These are phyloP conservation scores for Umbelopsis sp. DNA, from an alignment of 192 early-diverging fungal species.

Conservation along the genomic window DNA sequence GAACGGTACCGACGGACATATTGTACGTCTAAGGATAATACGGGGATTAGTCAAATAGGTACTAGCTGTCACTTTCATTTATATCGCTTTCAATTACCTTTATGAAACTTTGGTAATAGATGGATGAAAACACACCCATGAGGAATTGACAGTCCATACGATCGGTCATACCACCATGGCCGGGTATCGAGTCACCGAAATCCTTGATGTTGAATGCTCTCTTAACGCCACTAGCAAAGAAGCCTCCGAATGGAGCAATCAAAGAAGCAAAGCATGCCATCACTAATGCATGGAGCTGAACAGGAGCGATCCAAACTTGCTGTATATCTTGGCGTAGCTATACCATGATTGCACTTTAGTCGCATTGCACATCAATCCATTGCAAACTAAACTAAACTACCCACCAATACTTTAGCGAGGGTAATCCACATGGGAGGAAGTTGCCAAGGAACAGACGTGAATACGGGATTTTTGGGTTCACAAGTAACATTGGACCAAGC, in stretches of 20 bases:
- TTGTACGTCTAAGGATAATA: slow-evolving; percentile 26
- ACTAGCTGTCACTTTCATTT: too few relatives aligned
- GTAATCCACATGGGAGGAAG: slow-evolving; percentile 18
- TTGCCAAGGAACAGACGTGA: slow-evolving; percentile 41
- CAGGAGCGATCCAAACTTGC: slow-evolving; percentile 73
- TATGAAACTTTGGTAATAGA: slow-evolving; percentile 89
- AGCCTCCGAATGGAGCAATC: slow-evolving; percentile 97
- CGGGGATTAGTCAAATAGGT: background rate
- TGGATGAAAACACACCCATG: slow-evolving; percentile 91
- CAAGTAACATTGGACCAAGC: slow-evolving; percentile 55
- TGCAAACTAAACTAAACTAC: background rate
- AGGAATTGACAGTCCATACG: slow-evolving; percentile 98
- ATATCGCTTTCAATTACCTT: slow-evolving; percentile 48
- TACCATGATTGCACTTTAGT: background rate
- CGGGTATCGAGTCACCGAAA: slow-evolving; percentile 95
- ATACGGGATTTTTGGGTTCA: slow-evolving; percentile 58
- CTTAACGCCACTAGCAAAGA: slow-evolving; percentile 97
- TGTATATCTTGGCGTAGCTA: slow-evolving; percentile 38
- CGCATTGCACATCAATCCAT: background rate
- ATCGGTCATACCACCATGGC: slow-evolving; percentile 96
- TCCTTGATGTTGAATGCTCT: slow-evolving; percentile 98
- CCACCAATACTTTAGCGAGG: slow-evolving; percentile 22
- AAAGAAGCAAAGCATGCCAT: slow-evolving; percentile 91
- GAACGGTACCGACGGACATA: slow-evolving; percentile 25
- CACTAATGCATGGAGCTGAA: slow-evolving; percentile 87